phyloP scores from a whole-genome alignment of 257 asterid species.

The Verbascum thapsus region DNA sequence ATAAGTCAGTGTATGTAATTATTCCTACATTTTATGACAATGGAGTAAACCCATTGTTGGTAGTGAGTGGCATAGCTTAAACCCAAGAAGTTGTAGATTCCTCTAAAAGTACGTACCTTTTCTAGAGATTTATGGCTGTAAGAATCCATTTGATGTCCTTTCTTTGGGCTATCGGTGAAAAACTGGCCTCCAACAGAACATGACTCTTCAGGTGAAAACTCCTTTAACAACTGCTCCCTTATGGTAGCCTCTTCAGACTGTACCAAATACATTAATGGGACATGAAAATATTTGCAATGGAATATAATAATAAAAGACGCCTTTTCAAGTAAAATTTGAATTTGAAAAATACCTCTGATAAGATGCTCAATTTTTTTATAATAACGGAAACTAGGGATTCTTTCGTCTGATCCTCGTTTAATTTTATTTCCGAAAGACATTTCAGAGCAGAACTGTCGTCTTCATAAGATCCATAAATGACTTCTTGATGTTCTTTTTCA shows the following conservation, averaged over 20 bases:
- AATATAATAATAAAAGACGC: slow-evolving; percentile 9
- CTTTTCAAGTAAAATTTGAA: slow-evolving; percentile 8
- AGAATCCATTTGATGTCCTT: slow-evolving; percentile 34
- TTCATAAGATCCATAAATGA: slow-evolving; percentile 73
- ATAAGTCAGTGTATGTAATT: too few species aligned
- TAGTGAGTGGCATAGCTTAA: too few species aligned
- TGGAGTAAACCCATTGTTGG: too few species aligned
- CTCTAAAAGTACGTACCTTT: slow-evolving; percentile 35
- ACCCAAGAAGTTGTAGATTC: neutral
- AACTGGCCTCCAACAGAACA: slow-evolving; percentile 57
- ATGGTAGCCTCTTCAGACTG: slow-evolving; percentile 57
- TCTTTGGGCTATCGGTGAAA: slow-evolving; percentile 42
- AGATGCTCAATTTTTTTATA: slow-evolving; percentile 54
- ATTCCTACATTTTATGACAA: too few species aligned
- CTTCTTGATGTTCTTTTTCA: slow-evolving; percentile 38
- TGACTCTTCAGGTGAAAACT: slow-evolving; percentile 66
- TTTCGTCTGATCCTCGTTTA: slow-evolving; percentile 57
- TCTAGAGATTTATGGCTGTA: slow-evolving; percentile 39
- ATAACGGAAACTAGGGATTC: slow-evolving; percentile 70
- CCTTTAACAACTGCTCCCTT: slow-evolving; percentile 66
- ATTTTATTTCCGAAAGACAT: slow-evolving; percentile 66
- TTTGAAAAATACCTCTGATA: slow-evolving; percentile 45
- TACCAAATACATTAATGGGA: slow-evolving; percentile 29
- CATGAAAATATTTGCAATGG: neutral
- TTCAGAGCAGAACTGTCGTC: slow-evolving; percentile 69